Base-by-base conservation (phyloP, 768 basidiomycete species). In the Amanita pallidorosea region DNA sequence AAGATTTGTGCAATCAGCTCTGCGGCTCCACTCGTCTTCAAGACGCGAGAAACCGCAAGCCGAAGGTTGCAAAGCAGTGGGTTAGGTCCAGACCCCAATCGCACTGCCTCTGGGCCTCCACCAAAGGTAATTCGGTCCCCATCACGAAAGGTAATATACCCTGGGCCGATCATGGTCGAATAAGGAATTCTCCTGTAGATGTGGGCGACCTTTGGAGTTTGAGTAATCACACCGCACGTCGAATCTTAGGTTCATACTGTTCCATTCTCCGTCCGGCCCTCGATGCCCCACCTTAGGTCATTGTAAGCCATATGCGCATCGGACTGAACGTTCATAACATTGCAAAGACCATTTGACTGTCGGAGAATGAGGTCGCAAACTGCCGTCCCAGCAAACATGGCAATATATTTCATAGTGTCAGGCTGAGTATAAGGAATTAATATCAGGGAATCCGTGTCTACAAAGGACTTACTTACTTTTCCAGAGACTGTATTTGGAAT, bases 11-110 rank as follows among this genome's bases (percentile, higher is more conserved):
- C 4, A 35, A 49, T 49, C n/a, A 37, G 35, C 13, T 49, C 47
- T 1, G 47, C 36, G 53, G 49, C 9, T 40, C 22, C 36, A 51
- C 45, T 33, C 54, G 49, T 49, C 53, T 53, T 43, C 52, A 38
- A 58, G 41, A 27, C 41, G 22, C 12, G 41, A 42, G 41, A 11
- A 42, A 61, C 52, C 23, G 60, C 60, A 37, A 61, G 60, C 25
- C 51, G 57, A 18, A 59, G 33, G 25, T 63, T 60, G 37, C 58
- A 61, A 27, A 61, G 57, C 7, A 58, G 22, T n/a, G 59, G 59
- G 38, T 53, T 47, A 4, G 57, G 60, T 34, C 56, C 59, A 12
- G 33, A 44, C 38, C 56, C 53, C 45, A 53, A 18, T 43, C 45
- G 46, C 13, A 22, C n/a, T 5, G 53, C 60, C 12, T 58, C 54